A percentile compares a stretch with the other conserved stretches of the same genome.
These are phyloP conservation scores for Quercus mongolica DNA, from an alignment of 306 rosid genomes.

Conservation along the genomic window DNA sequence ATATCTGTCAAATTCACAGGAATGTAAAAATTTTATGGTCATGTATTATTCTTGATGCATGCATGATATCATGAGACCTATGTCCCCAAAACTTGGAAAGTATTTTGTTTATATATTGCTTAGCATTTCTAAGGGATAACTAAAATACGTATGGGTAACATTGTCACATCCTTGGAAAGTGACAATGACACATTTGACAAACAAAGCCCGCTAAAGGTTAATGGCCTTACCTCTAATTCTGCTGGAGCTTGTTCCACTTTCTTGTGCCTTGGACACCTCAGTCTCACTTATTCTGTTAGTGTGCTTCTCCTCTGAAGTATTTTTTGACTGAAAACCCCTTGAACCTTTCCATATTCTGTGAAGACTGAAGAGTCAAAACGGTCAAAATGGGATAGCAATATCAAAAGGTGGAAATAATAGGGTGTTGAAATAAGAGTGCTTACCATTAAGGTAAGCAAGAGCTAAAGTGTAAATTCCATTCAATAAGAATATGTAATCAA, in stretches of 20 bases:
- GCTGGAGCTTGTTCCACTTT: constrained; percentile 1
- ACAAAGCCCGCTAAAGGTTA: neutral
- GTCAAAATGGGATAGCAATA: neutral
- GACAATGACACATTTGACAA: too few relatives aligned
- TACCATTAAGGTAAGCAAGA: too few relatives aligned
- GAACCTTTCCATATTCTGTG: constrained; percentile 21
- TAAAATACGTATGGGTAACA: too few relatives aligned
- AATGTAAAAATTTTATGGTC: too few relatives aligned
- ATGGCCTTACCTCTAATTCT: neutral
- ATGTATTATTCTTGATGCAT: too few relatives aligned
- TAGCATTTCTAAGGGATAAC: too few relatives aligned
- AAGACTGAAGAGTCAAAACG: neutral
- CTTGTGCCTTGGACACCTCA: neutral
- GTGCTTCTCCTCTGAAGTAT: neutral
- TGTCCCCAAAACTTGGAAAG: too few relatives aligned
- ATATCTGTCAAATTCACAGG: too few relatives aligned
- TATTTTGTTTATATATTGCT: too few relatives aligned
- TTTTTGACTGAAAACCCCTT: constrained; percentile 1
- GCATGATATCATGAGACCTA: too few relatives aligned
- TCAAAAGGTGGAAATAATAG: neutral
- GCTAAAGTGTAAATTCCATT: constrained; percentile 21
- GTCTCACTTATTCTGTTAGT: neutral
- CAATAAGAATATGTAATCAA: constrained; percentile 23
- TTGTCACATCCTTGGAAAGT: too few relatives aligned
- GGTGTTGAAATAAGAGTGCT: too few relatives aligned